These are phyloP conservation scores for Helianthus annuus DNA, from an alignment of 129 eudicot genomes.

Conservation along the genomic window DNA sequence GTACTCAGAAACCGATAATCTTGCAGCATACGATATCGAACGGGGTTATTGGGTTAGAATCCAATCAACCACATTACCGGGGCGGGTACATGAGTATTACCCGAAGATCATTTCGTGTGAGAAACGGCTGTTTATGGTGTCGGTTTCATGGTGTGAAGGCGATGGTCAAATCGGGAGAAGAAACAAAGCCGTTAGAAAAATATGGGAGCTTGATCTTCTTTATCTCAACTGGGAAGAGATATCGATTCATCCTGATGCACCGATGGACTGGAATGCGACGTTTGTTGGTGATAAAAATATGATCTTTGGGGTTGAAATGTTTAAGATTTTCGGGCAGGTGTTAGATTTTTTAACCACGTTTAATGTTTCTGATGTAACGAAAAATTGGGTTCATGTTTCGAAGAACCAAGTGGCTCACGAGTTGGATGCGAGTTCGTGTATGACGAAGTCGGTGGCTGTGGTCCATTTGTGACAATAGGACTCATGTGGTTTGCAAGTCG, in stretches of 20 bases:
- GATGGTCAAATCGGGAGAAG: slow-evolving; percentile 96
- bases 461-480: slow-evolving; percentile 54
- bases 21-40: slow-evolving; percentile 74
- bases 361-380: slow-evolving; percentile 46
- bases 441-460: slow-evolving; percentile 77
- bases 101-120: slow-evolving; percentile 72
- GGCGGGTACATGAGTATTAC: slow-evolving; percentile 85
- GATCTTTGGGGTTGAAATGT: slow-evolving; percentile 94
- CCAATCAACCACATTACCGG: slow-evolving; percentile 53
- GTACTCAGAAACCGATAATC: slow-evolving; percentile 75
- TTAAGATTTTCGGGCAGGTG: slow-evolving; percentile 93
- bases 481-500: background rate
- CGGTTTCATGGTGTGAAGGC: slow-evolving; percentile 99
- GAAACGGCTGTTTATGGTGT: slow-evolving; percentile 69
- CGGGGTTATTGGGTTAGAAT: slow-evolving; percentile 73
- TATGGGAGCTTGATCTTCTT: slow-evolving; percentile 86
- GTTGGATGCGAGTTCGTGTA: slow-evolving; percentile 80
- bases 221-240: slow-evolving; percentile 58
- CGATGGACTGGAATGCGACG: slow-evolving; percentile 94
- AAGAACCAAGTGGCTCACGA: slow-evolving; percentile 75
- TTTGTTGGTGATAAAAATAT: slow-evolving; percentile 69
- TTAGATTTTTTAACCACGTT: slow-evolving; percentile 81
- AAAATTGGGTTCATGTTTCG: slow-evolving; percentile 72
- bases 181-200: slow-evolving; percentile 88
- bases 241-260: slow-evolving; percentile 90